Percentiles rank a stretch among this genome's conserved stretches.
These are phyloP conservation scores for Puccinia coronata DNA, from an alignment of 1,284 basidiomycete genomes.

Conservation along the genomic window DNA sequence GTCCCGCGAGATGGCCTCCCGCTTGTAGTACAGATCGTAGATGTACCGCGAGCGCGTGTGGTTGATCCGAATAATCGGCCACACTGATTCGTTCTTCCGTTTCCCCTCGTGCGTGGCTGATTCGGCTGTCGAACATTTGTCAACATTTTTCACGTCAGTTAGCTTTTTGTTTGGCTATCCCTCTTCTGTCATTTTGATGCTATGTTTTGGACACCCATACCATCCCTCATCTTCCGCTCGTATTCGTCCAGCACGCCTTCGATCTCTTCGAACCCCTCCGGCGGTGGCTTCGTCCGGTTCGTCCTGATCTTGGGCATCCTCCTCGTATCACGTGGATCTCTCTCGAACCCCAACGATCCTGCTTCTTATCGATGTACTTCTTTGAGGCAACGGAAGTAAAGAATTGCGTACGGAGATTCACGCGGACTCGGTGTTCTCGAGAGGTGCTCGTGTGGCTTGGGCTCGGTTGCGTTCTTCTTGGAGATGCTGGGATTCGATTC, in stretches of 20 bases:
- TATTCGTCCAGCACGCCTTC: conserved; percentile 92
- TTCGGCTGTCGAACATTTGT: conserved; percentile 64
- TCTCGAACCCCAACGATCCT: too few relatives aligned
- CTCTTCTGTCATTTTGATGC: not conserved
- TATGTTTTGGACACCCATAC: conserved; percentile 8
- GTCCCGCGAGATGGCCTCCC: conserved; percentile 88
- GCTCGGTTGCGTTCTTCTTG: too few relatives aligned
- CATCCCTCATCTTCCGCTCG: conserved; percentile 93
- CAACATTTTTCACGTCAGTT: not conserved
- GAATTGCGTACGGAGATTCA: too few relatives aligned
- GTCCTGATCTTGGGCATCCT: conserved; percentile 93
- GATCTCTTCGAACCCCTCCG: conserved; percentile 96
- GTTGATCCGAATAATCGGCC: conserved; percentile 98
- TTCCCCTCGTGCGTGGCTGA: conserved; percentile 97
- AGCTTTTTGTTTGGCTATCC: not conserved
- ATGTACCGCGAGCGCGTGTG: conserved; percentile 81
- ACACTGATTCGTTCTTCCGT: conserved; percentile 92
- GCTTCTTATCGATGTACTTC: too few relatives aligned
- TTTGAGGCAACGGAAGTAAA: too few relatives aligned
- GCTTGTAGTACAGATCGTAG: conserved; percentile 98
- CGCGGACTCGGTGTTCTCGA: too few relatives aligned
- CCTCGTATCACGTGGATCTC: too few relatives aligned
- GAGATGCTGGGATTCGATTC: too few relatives aligned
- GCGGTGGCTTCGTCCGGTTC: conserved; percentile 87
- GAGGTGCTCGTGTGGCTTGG: too few relatives aligned